Conservation (phyloP, 1,139 yeast species). For the Suhomyces kunorum region DNA sequence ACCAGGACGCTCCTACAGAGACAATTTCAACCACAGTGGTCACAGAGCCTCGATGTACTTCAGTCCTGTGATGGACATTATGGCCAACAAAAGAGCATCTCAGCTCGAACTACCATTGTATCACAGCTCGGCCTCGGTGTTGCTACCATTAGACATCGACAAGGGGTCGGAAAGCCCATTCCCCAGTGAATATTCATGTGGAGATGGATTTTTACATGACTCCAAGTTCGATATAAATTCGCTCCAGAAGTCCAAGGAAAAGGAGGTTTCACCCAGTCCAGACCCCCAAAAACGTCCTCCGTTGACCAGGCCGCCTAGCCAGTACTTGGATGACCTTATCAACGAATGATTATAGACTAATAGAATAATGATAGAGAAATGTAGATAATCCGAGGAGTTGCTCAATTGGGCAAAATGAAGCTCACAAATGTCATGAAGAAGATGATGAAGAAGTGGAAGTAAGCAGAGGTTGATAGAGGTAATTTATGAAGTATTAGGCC, state of each 20-base stretch:
- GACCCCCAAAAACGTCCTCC: slow-evolving; percentile 6
- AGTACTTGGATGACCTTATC: slow-evolving; percentile 31
- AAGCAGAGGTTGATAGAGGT: too few relatives aligned
- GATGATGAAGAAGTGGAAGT: too few relatives aligned
- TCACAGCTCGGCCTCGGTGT: slow-evolving; percentile 13
- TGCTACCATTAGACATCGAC: not conserved
- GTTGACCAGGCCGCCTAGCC: slow-evolving; percentile 33
- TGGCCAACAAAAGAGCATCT: slow-evolving; percentile 16
- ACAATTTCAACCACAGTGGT: slow-evolving; percentile 17
- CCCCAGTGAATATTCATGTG: slow-evolving; percentile 12
- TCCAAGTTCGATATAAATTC: slow-evolving; percentile 10
- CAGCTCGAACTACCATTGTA: slow-evolving; percentile 26
- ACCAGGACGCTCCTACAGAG: slow-evolving; percentile 22
- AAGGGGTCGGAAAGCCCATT: slow-evolving; percentile 4
- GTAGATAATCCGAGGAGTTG: too few relatives aligned
- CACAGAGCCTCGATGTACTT: slow-evolving; percentile 28
- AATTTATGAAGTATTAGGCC: too few relatives aligned
- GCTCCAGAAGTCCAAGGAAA: not conserved
- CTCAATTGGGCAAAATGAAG: too few relatives aligned
- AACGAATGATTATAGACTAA: slow-evolving; percentile 11
- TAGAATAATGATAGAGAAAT: not conserved
- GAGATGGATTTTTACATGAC: slow-evolving; percentile 13
- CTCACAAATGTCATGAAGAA: too few relatives aligned
- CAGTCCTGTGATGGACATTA: slow-evolving; percentile 32
- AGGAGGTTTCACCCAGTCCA: not conserved